Evolutionary conservation across 768 basidiomycete genomes (phyloP), one percentile per base, ranked within the genome.

Genomic region (Hypsizygus marmoreus): DNA sequence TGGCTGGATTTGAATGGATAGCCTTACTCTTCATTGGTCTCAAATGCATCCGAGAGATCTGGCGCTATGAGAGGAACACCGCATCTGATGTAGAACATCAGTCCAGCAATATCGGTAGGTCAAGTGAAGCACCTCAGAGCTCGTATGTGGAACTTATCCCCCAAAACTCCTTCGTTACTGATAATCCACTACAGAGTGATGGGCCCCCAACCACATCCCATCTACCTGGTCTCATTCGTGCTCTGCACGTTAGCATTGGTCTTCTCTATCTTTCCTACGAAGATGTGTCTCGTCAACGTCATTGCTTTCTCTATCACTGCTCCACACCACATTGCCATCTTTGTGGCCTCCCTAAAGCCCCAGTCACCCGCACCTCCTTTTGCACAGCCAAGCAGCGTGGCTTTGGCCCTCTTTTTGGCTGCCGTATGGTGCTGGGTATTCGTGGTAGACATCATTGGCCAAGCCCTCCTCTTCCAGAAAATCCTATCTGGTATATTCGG

Each of bases 271-370:
- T 40, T 34, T 14, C 12, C 47, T 23, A 33, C 42, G 20, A 5
- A 40, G 26, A 17, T 26, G 22, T 39, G 47, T 39, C 51, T 48
- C 24, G 25, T 52, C 42, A 47, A 52, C 34, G 42, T 52, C 17
- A 44, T 43, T 16, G 32, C 38, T n/a, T 52, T 47, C 39, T 44
- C 47, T 46, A 37, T 47, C 40, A 47, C 45, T 33, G 45, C 41
- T 30, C 45, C 50, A 37, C 43, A 51, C 14, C 50, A 51, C 16
- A 46, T 52, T 19, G 37, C 42, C 5, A 22, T 47, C 9, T 52
- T 38, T 31, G 46, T 52, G 10, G n/a, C 32, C n/a, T 40, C 24
- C 7, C 25, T 26, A 29, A 40, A 42, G 25, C 42, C 51, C 20
- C 24, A 31, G 13, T 33, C 43, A 14, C 38, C 51, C 26, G 17